A percentile compares a stretch with the other conserved stretches of the same genome.
phyloP scores from a whole-genome alignment of 768 basidiomycete genomes.

The Boletus reticulatus region DNA sequence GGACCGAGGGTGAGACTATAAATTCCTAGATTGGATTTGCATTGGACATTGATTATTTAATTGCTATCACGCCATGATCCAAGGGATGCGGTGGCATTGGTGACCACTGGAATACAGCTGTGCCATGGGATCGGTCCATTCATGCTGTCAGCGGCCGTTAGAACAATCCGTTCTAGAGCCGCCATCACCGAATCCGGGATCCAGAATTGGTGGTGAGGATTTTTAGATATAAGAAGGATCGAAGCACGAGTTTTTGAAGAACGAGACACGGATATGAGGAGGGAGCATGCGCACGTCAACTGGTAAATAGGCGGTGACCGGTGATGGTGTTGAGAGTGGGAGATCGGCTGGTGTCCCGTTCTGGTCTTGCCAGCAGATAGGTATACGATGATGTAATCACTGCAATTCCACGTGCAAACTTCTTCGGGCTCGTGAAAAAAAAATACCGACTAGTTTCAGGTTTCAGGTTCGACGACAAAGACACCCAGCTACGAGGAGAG shows the following conservation, averaged over 20 bases:
- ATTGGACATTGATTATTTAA: background rate
- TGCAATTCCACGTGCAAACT: conserved; percentile 18
- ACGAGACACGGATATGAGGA: conserved; percentile 18
- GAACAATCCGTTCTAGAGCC: conserved; percentile 15
- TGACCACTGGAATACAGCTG: background rate
- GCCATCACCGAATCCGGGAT: conserved; percentile 5
- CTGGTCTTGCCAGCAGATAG: conserved; percentile 20
- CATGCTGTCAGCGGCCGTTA: conserved; percentile 1
- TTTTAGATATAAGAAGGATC: background rate
- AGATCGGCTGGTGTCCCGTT: background rate
- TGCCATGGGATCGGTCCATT: conserved; percentile 1
- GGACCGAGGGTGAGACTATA: too few species aligned
- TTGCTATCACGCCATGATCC: background rate
- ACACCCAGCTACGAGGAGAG: too few species aligned
- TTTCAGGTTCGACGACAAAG: too few species aligned
- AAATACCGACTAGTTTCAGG: background rate
- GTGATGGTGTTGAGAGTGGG: background rate
- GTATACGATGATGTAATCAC: conserved; percentile 28
- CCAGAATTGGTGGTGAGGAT: background rate
- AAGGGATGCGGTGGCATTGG: background rate
- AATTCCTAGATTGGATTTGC: conserved; percentile 6
- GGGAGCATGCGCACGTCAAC: background rate
- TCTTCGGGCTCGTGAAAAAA: conserved; percentile 7
- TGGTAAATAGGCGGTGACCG: background rate
- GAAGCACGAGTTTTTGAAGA: conserved; percentile 3